phyloP scores from a whole-genome alignment of 75 land plant genomes.

The Selaginella tamariscina region DNA sequence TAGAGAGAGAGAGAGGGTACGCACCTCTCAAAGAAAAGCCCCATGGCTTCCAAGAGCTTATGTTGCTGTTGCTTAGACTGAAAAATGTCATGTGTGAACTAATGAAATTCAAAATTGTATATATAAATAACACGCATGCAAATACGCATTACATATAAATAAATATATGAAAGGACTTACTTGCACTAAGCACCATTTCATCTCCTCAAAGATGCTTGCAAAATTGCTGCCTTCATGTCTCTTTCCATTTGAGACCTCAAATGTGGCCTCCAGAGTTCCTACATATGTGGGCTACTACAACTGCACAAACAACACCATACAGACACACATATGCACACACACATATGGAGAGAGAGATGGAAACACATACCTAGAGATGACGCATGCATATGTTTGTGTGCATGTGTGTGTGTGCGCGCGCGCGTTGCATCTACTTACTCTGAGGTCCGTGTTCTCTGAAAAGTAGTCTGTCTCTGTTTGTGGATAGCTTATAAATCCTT shows the following conservation, averaged over 20 bases:
- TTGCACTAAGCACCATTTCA: slow-evolving; percentile 85
- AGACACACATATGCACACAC: too few relatives aligned
- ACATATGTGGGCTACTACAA: too few relatives aligned
- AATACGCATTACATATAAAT: too few relatives aligned
- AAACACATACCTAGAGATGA: too few relatives aligned
- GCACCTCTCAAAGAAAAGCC: slow-evolving; percentile 24
- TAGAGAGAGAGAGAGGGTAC: not conserved
- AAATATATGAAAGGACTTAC: slow-evolving; percentile 38
- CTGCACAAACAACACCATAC: too few relatives aligned
- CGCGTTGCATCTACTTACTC: too few relatives aligned
- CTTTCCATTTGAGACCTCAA: slow-evolving; percentile 82
- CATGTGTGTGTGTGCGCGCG: too few relatives aligned
- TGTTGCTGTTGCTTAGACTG: slow-evolving; percentile 63
- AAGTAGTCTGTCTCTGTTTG: slow-evolving; percentile 91
- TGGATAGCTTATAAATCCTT: slow-evolving; percentile 93
- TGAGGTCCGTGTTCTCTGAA: slow-evolving; percentile 66
- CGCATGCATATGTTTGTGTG: too few relatives aligned
- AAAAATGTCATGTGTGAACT: not conserved
- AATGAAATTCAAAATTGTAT: too few relatives aligned
- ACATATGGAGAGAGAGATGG: too few relatives aligned
- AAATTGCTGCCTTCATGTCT: slow-evolving; percentile 86
- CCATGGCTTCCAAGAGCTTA: slow-evolving; percentile 88
- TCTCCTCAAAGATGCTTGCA: slow-evolving; percentile 62
- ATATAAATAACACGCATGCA: not conserved
- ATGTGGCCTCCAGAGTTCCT: slow-evolving; percentile 93